Conservation (phyloP, 1,284 basidiomycete species). For the Salmacisia buchloeana region DNA sequence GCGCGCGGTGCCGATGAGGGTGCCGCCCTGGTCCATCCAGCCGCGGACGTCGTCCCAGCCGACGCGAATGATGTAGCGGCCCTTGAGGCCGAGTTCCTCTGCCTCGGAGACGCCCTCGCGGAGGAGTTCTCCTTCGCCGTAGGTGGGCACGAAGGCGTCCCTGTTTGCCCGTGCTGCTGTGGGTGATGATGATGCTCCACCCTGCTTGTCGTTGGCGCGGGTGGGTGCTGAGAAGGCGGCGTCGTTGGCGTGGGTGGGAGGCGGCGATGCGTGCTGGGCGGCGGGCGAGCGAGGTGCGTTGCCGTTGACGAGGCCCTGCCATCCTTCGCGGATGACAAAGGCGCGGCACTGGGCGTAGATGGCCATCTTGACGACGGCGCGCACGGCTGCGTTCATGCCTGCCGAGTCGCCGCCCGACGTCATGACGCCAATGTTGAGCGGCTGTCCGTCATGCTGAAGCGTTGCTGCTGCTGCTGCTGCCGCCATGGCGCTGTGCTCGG, state of each 20-base stretch:
- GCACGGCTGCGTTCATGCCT: constrained; percentile 54
- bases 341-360: constrained; percentile 60
- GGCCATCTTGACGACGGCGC: constrained; percentile 49
- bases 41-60: constrained; percentile 98
- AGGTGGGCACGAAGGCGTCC: constrained; percentile 62
- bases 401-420: constrained; percentile 96
- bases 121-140: constrained; percentile 83
- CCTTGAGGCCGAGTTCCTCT: constrained; percentile 61
- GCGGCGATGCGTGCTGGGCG: not conserved
- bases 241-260: not conserved
- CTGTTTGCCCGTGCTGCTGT: constrained; percentile 23
- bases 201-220: constrained; percentile 16
- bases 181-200: constrained; percentile 36
- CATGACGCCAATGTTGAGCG: constrained; percentile 66
- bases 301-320: constrained; percentile 76
- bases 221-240: constrained; percentile 29
- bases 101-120: constrained; percentile 83
- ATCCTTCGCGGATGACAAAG: constrained; percentile 70
- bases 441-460: not conserved
- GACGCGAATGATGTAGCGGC: constrained; percentile 87
- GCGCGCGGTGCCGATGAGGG: constrained; percentile 89
- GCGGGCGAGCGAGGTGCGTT: constrained; percentile 48
- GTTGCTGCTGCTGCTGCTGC: too few species aligned
- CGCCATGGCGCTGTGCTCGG: too few species aligned
- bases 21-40: constrained; percentile 86